phyloP scores from a whole-genome alignment of 805 yeast species.

The Suhomyces emberorum region DNA sequence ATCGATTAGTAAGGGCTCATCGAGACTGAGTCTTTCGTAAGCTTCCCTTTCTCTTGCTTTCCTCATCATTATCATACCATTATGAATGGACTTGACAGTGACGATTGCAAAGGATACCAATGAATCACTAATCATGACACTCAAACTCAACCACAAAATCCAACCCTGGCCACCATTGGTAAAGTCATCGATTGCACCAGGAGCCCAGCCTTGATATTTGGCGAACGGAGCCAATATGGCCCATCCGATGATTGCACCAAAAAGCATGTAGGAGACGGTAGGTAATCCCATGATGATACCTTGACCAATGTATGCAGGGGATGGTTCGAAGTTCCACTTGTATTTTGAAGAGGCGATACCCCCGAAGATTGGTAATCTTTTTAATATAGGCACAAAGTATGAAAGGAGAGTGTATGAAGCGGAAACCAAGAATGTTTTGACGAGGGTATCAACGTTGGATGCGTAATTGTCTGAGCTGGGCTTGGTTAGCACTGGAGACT shows the following conservation, averaged over 20 bases:
- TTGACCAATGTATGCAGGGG: conserved; percentile 96
- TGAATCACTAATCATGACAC: conserved; percentile 93
- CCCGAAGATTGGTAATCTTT: conserved; percentile 77
- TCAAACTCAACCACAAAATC: conserved; percentile 91
- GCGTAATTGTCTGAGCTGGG: conserved; percentile 27
- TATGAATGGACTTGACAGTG: conserved; percentile 40
- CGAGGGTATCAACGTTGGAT: conserved; percentile 59
- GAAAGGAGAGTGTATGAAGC: conserved; percentile 69
- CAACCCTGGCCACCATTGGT: conserved; percentile 93
- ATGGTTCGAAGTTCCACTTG: conserved; percentile 88
- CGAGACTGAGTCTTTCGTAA: background rate
- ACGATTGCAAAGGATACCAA: conserved; percentile 73
- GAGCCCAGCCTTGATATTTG: conserved; percentile 73
- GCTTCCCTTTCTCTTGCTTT: conserved; percentile 1
- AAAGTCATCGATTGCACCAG: conserved; percentile 90
- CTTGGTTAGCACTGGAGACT: conserved; percentile 1
- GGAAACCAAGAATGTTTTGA: conserved; percentile 62
- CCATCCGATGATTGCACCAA: conserved; percentile 93
- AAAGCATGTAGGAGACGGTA: conserved; percentile 84
- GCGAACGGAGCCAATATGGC: conserved; percentile 83
- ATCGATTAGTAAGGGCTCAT: background rate
- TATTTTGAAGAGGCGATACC: conserved; percentile 53
- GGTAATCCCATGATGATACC: conserved; percentile 97
- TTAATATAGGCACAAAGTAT: conserved; percentile 69
- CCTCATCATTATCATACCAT: conserved; percentile 6